phyloP scores from a whole-genome alignment of 768 basidiomycete species.

The Xerocomus brunneocitrinus region DNA sequence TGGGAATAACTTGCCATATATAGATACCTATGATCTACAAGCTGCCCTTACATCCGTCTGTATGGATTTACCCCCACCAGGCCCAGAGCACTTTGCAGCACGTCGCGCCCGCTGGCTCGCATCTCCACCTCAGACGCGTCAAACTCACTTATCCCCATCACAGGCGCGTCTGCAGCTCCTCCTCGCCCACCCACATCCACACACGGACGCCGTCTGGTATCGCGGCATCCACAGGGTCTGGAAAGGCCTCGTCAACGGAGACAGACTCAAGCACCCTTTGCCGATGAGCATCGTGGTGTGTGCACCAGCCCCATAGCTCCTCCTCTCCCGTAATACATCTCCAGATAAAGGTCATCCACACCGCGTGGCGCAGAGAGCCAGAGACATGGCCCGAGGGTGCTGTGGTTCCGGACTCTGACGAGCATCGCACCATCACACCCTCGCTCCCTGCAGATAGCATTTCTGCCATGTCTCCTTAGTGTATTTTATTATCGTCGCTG shows the following conservation, averaged over 20 bases:
- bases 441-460: background rate
- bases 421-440: slow-evolving; percentile 27
- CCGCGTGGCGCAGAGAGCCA: slow-evolving; percentile 68
- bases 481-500: background rate
- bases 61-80: slow-evolving; percentile 44
- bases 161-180: slow-evolving; percentile 48
- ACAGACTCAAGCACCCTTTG: slow-evolving; percentile 52
- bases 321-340: slow-evolving; percentile 4
- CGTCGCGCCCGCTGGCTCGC: slow-evolving; percentile 62
- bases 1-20: slow-evolving; percentile 21
- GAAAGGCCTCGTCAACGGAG: slow-evolving; percentile 57
- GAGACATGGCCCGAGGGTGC: slow-evolving; percentile 69
- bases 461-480: background rate
- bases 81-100: slow-evolving; percentile 58
- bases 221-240: slow-evolving; percentile 58
- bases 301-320: slow-evolving; percentile 5
- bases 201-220: slow-evolving; percentile 52
- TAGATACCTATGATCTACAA: slow-evolving; percentile 11
- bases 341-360: slow-evolving; percentile 69
- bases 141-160: slow-evolving; percentile 34
- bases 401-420: slow-evolving; percentile 59
- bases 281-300: slow-evolving; percentile 63
- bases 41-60: background rate
- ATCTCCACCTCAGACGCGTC: slow-evolving; percentile 11
- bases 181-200: slow-evolving; percentile 43